These are phyloP conservation scores for Inga leiocalycina DNA, from an alignment of 306 rosid species.

Conservation along the genomic window DNA sequence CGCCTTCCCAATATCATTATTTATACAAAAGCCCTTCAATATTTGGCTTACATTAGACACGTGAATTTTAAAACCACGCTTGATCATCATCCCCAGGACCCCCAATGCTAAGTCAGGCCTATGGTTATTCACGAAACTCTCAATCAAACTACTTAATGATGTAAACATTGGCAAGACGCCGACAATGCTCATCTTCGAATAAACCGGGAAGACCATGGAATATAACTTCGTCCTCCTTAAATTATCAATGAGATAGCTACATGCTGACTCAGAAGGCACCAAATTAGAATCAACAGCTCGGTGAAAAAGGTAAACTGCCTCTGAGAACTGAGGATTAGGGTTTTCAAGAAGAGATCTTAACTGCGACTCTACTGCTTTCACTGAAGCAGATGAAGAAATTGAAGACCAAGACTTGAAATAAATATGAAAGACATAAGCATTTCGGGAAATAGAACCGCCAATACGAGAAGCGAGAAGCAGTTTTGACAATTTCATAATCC, in stretches of 20 bases:
- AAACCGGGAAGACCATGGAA: slow-evolving; percentile 52
- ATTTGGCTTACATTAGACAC: slow-evolving; percentile 50
- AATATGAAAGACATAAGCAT: neutral
- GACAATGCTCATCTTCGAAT: slow-evolving; percentile 47
- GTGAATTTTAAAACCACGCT: slow-evolving; percentile 59
- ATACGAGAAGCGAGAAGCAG: slow-evolving; percentile 15
- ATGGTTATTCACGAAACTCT: slow-evolving; percentile 51
- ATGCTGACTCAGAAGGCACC: slow-evolving; percentile 44
- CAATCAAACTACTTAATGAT: slow-evolving; percentile 58
- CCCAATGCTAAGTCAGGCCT: slow-evolving; percentile 51
- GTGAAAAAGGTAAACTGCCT: slow-evolving; percentile 66
- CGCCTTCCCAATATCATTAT: slow-evolving; percentile 53
- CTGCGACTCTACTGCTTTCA: slow-evolving; percentile 42
- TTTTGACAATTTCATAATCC: slow-evolving; percentile 37
- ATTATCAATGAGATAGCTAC: slow-evolving; percentile 55
- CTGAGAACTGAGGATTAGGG: slow-evolving; percentile 43
- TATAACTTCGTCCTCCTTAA: slow-evolving; percentile 53
- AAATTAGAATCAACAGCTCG: slow-evolving; percentile 46
- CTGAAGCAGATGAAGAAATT: slow-evolving; percentile 31
- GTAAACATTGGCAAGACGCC: slow-evolving; percentile 49
- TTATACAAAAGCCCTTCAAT: slow-evolving; percentile 61
- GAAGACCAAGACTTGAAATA: slow-evolving; percentile 47
- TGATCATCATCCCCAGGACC: slow-evolving; percentile 61
- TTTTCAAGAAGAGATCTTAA: slow-evolving; percentile 45
- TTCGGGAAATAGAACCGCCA: neutral